Evolutionary conservation across 331 rosid species (phyloP).

Genomic region (Quercus phellos): DNA sequence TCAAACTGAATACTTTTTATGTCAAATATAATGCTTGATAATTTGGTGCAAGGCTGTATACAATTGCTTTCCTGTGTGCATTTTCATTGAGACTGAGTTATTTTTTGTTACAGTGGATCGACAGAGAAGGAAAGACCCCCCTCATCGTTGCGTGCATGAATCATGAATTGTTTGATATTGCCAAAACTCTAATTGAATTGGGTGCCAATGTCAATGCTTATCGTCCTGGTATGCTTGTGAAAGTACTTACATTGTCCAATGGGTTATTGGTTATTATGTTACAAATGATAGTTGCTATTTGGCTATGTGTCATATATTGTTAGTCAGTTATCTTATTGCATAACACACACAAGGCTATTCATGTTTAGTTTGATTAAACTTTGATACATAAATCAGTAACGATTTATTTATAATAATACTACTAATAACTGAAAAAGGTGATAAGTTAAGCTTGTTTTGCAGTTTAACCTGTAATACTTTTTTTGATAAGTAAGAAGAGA

Average conservation of each 20-base stretch:
- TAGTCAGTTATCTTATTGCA: neutral
- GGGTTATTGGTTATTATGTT: neutral
- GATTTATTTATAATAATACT: neutral
- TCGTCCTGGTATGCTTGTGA: slow-evolving; percentile 8
- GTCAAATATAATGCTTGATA: neutral
- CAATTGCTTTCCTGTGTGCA: neutral
- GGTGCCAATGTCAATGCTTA: slow-evolving; percentile 17
- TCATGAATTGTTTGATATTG: neutral
- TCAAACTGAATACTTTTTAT: neutral
- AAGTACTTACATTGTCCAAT: neutral
- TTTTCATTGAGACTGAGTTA: neutral
- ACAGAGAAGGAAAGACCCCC: slow-evolving; percentile 18
- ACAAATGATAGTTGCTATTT: neutral
- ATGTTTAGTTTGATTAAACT: neutral
- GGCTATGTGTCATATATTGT: neutral
- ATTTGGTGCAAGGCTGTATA: neutral
- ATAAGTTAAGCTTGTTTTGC: neutral
- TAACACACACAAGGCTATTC: neutral
- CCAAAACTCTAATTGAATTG: slow-evolving; percentile 9
- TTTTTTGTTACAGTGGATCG: slow-evolving; percentile 2
- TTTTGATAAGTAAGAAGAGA: no score
- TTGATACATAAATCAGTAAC: neutral
- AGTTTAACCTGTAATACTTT: neutral
- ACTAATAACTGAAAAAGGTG: neutral
- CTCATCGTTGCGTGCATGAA: slow-evolving; percentile 18